Conservation (phyloP, 495 filamentous ascomycete genomes). For the Neurospora cerealis region DNA sequence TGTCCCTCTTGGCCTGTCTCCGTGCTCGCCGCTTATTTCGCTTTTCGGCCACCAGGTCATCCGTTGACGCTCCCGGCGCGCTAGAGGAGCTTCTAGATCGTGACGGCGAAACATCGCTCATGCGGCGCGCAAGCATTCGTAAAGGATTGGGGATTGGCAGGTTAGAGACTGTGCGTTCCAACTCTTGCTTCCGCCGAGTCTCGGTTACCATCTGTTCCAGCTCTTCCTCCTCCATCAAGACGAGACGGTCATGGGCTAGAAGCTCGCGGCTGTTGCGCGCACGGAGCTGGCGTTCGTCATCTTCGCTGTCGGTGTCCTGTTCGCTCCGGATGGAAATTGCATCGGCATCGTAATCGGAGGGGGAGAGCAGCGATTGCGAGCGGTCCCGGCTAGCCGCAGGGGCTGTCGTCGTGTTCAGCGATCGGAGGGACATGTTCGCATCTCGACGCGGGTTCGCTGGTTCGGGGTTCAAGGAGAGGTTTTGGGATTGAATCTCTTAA, state of each 20-base stretch:
- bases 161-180: slow-evolving; percentile 35
- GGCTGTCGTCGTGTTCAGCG: slow-evolving; percentile 15
- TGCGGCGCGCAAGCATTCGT: slow-evolving; percentile 23
- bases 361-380: slow-evolving; percentile 44
- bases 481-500: background rate
- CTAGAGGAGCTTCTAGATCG: slow-evolving; percentile 21
- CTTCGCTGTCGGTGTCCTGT: slow-evolving; percentile 68
- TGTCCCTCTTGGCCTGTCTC: slow-evolving; percentile 38
- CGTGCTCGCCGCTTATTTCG: slow-evolving; percentile 27
- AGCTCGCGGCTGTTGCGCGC: slow-evolving; percentile 63
- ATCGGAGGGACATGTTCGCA: slow-evolving; percentile 13
- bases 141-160: slow-evolving; percentile 39
- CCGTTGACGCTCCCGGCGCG: slow-evolving; percentile 18
- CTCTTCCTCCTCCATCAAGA: slow-evolving; percentile 83
- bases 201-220: slow-evolving; percentile 62
- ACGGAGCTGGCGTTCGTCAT: slow-evolving; percentile 55
- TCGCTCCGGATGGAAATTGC: slow-evolving; percentile 57
- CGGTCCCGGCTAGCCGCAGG: slow-evolving; percentile 11
- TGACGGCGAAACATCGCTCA: slow-evolving; percentile 20
- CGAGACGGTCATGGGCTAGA: slow-evolving; percentile 58
- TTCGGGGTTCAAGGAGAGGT: background rate
- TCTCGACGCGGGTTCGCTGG: background rate
- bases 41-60: slow-evolving; percentile 41
- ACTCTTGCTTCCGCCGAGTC: slow-evolving; percentile 34
- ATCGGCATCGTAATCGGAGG: slow-evolving; percentile 57